A percentile compares a stretch with the other conserved stretches of the same genome.
phyloP scores from a whole-genome alignment of 768 basidiomycete species.

The Xanthoconium stramineum region DNA sequence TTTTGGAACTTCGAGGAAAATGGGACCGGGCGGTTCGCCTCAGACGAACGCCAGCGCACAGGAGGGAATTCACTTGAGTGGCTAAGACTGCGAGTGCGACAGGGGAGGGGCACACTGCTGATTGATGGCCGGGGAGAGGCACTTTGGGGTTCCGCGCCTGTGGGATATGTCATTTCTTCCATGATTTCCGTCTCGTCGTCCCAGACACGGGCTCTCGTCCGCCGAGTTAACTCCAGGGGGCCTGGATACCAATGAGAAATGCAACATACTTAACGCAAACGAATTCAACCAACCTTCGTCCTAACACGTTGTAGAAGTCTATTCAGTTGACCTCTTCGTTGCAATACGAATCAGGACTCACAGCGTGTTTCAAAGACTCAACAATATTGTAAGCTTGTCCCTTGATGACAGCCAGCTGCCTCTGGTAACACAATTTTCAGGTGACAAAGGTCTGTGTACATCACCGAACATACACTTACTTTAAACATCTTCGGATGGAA shows the following conservation, averaged over 20 bases:
- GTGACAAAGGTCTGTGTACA: constrained; percentile 1
- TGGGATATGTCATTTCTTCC: constrained; percentile 44
- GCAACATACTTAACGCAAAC: not conserved
- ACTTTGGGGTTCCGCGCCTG: constrained; percentile 32
- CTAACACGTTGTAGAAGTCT: constrained; percentile 35
- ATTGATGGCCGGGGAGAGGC: constrained; percentile 61
- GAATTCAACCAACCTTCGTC: constrained; percentile 59
- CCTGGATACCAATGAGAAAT: constrained; percentile 41
- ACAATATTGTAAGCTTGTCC: constrained; percentile 91
- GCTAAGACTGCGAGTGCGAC: constrained; percentile 56
- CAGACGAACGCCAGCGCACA: constrained; percentile 58
- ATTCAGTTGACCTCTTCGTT: not conserved
- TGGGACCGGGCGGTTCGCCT: constrained; percentile 70
- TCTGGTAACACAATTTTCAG: constrained; percentile 36
- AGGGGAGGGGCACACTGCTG: constrained; percentile 56
- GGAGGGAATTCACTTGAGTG: constrained; percentile 68
- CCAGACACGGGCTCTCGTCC: constrained; percentile 79
- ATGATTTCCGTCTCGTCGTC: constrained; percentile 78
- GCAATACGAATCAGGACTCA: constrained; percentile 36
- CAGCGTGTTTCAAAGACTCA: constrained; percentile 74
- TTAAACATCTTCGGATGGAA: constrained; percentile 90
- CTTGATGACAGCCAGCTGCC: constrained; percentile 90
- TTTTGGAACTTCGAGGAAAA: constrained; percentile 82
- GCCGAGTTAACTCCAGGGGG: constrained; percentile 86
- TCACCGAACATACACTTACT: constrained; percentile 38